Evolutionary conservation across 768 basidiomycete genomes (phyloP).

Genomic region (Gymnopilus junonius): DNA sequence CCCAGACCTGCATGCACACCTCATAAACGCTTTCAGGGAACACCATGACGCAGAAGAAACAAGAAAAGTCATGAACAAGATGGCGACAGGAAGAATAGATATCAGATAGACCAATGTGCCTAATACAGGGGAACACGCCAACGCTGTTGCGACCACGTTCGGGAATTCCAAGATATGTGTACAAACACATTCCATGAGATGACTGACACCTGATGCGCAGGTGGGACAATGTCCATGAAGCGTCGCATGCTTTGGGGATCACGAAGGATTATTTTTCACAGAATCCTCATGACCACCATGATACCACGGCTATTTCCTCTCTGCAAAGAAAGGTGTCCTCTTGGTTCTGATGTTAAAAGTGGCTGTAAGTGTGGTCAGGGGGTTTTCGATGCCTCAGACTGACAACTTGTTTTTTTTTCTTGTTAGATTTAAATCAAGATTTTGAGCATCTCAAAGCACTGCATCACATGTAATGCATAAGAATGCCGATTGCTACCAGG

Average conservation of each 20-base stretch:
- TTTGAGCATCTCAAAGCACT: slow-evolving; percentile 1
- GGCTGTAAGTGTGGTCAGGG: background rate
- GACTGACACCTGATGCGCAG: background rate
- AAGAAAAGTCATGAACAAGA: background rate
- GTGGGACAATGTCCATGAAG: background rate
- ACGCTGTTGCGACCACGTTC: background rate
- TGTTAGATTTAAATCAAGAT: background rate
- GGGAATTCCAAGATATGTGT: background rate
- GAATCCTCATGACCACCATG: background rate
- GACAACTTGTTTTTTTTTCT: background rate
- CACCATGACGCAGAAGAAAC: background rate
- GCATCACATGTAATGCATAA: background rate
- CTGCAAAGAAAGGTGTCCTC: background rate
- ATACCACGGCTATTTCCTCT: background rate
- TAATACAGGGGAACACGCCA: background rate
- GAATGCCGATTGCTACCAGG: slow-evolving; percentile 6
- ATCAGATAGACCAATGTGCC: background rate
- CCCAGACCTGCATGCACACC: background rate
- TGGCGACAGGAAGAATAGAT: background rate
- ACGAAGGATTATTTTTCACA: background rate
- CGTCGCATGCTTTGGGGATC: background rate
- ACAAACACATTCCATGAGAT: background rate
- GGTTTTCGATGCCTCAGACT: background rate
- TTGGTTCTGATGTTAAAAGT: background rate
- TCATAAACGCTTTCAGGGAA: background rate